Percentiles rank a stretch among this genome's conserved stretches.
These are phyloP conservation scores for Boletellus dicymbophilus DNA, from an alignment of 1,284 basidiomycete species.

Conservation along the genomic window DNA sequence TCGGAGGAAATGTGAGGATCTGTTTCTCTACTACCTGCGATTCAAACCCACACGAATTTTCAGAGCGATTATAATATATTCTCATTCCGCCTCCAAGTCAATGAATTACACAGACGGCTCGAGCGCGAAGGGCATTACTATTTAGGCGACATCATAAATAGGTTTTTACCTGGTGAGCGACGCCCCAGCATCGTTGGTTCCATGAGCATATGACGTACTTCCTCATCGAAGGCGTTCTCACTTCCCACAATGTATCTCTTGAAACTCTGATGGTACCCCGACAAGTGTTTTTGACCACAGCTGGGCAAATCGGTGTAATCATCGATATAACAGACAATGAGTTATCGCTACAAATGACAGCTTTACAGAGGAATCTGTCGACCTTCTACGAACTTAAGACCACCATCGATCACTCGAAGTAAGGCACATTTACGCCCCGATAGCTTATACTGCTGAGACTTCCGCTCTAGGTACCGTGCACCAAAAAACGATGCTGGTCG, in stretches of 20 bases:
- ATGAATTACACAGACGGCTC: conserved; percentile 43
- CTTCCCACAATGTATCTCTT: conserved; percentile 36
- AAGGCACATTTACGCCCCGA: conserved; percentile 21
- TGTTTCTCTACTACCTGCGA: not conserved
- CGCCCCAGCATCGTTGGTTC: not conserved
- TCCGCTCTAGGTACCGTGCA: conserved; percentile 64
- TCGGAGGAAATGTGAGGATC: conserved; percentile 74
- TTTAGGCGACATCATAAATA: conserved; percentile 71
- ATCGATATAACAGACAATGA: conserved; percentile 59
- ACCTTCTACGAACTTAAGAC: conserved; percentile 57
- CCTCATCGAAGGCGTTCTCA: conserved; percentile 42
- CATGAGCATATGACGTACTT: conserved; percentile 8
- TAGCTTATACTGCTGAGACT: not conserved
- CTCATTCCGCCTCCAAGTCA: conserved; percentile 57
- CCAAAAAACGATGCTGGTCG: conserved; percentile 57
- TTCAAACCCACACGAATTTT: conserved; percentile 6
- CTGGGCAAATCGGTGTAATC: conserved; percentile 82
- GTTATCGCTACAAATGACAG: conserved; percentile 66
- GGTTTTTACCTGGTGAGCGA: conserved; percentile 60
- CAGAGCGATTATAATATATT: conserved; percentile 79
- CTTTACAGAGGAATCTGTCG: conserved; percentile 79
- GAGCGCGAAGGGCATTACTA: conserved; percentile 68
- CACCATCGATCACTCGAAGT: conserved; percentile 68
- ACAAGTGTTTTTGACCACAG: conserved; percentile 78
- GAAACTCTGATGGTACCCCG: conserved; percentile 50